These are phyloP conservation scores for Coemansia sp. DNA, from an alignment of 192 early-diverging fungal genomes.

Conservation along the genomic window DNA sequence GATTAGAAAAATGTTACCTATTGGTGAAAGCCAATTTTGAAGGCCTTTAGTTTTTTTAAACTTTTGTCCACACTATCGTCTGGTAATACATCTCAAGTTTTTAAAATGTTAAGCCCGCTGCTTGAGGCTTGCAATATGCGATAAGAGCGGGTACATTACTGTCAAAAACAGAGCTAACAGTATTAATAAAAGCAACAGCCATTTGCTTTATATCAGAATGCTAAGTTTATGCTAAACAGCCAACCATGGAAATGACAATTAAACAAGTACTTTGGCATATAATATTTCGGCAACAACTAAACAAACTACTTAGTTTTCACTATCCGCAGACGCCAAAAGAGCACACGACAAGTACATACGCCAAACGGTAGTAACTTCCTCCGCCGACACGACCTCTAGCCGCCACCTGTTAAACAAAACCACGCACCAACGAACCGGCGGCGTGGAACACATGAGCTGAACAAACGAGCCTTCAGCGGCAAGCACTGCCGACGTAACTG, in stretches of 20 bases:
- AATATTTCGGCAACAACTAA: not conserved
- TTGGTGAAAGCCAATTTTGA: too few relatives aligned
- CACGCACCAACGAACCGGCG: slow-evolving; percentile 33
- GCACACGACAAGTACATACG: slow-evolving; percentile 55
- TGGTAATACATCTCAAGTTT: too few relatives aligned
- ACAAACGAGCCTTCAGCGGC: slow-evolving; percentile 32
- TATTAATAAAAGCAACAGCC: too few relatives aligned
- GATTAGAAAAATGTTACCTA: too few relatives aligned
- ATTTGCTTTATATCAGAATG: slow-evolving; percentile 1
- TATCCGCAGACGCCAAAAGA: slow-evolving; percentile 30
- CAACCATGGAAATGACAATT: not conserved
- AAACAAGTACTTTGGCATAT: too few relatives aligned
- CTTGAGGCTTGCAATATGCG: too few relatives aligned
- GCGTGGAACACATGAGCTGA: slow-evolving; percentile 49
- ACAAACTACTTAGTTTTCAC: slow-evolving; percentile 15
- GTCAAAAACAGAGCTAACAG: too few relatives aligned
- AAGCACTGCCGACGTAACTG: slow-evolving; percentile 12
- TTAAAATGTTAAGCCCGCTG: too few relatives aligned
- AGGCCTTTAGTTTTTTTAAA: too few relatives aligned
- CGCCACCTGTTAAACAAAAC: slow-evolving; percentile 41
- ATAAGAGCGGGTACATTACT: too few relatives aligned
- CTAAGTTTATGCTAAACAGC: not conserved
- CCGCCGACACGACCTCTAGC: slow-evolving; percentile 34
- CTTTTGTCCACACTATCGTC: too few relatives aligned
- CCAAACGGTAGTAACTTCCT: slow-evolving; percentile 47